Conservation (phyloP, 345 rosid species). For the Salix koriyanagi region DNA sequence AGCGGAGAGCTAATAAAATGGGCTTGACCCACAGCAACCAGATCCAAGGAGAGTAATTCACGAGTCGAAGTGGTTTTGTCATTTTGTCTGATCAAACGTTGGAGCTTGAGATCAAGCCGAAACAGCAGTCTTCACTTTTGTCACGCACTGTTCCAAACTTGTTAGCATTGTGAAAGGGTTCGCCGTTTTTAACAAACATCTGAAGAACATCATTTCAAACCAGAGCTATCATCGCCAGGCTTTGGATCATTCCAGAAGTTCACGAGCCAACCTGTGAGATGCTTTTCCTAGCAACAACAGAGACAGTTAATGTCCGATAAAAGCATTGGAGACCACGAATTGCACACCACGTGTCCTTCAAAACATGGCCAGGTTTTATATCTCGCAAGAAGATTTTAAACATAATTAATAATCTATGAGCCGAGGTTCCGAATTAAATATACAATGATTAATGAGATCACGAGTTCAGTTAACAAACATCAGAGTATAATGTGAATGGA, state of each 20-base stretch:
- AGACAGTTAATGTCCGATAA: background rate
- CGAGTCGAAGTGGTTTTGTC: background rate
- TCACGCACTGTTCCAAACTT: background rate
- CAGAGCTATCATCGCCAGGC: background rate
- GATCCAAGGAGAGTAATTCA: background rate
- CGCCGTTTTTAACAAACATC: background rate
- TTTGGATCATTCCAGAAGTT: constrained; percentile 17
- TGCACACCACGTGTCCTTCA: background rate
- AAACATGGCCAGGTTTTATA: background rate
- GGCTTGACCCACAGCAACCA: background rate
- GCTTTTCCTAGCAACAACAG: background rate
- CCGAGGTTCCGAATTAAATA: background rate
- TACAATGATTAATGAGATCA: no score
- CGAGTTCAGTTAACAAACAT: background rate
- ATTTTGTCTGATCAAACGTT: no score
- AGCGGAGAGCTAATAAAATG: background rate
- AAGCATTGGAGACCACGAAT: background rate
- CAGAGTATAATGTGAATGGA: background rate
- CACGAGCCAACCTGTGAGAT: constrained; percentile 8
- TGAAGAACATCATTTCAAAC: background rate
- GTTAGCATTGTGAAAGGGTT: background rate
- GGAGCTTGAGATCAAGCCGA: background rate
- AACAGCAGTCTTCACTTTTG: no score
- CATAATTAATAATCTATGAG: background rate
- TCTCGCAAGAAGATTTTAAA: no score